A percentile compares a stretch with the other conserved stretches of the same genome.
These are phyloP conservation scores for Annulohypoxylon moriforme DNA, from an alignment of 495 filamentous ascomycete genomes.

Conservation along the genomic window DNA sequence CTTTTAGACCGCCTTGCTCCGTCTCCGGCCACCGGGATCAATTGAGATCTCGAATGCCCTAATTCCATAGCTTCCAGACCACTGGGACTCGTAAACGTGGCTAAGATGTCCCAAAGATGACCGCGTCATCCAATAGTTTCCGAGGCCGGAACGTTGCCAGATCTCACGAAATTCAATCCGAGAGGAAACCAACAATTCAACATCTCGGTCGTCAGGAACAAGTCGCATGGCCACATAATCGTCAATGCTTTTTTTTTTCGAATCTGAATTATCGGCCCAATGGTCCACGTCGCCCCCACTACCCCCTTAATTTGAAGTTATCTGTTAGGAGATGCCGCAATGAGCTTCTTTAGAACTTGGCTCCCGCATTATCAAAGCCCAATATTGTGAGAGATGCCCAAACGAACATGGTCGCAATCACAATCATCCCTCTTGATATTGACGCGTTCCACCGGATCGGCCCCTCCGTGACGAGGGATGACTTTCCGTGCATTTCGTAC, in stretches of 20 bases:
- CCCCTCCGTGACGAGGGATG: slow-evolving; percentile 65
- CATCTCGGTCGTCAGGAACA: slow-evolving; percentile 5
- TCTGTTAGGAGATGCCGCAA: slow-evolving; percentile 63
- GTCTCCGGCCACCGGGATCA: slow-evolving; percentile 6
- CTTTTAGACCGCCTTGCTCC: slow-evolving; percentile 18
- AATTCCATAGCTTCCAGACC: slow-evolving; percentile 10
- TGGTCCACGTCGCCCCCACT: background rate
- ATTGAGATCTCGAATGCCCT: slow-evolving; percentile 6
- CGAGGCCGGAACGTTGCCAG: slow-evolving; percentile 12
- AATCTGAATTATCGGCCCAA: slow-evolving; percentile 8
- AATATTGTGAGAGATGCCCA: slow-evolving; percentile 65
- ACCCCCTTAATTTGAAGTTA: slow-evolving; percentile 60
- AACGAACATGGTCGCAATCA: slow-evolving; percentile 64
- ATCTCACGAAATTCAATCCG: slow-evolving; percentile 6
- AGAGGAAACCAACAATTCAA: slow-evolving; percentile 6
- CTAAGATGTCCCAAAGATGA: background rate
- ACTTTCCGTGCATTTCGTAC: slow-evolving; percentile 67
- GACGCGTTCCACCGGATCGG: slow-evolving; percentile 49
- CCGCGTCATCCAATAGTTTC: background rate
- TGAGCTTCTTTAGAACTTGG: slow-evolving; percentile 67
- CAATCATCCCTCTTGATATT: slow-evolving; percentile 62
- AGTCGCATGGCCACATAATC: slow-evolving; percentile 23
- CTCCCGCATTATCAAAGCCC: slow-evolving; percentile 64
- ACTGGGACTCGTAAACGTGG: slow-evolving; percentile 19
- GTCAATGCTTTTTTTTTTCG: slow-evolving; percentile 5